phyloP scores from a whole-genome alignment of 768 basidiomycete genomes.

The Suillus variegatus region DNA sequence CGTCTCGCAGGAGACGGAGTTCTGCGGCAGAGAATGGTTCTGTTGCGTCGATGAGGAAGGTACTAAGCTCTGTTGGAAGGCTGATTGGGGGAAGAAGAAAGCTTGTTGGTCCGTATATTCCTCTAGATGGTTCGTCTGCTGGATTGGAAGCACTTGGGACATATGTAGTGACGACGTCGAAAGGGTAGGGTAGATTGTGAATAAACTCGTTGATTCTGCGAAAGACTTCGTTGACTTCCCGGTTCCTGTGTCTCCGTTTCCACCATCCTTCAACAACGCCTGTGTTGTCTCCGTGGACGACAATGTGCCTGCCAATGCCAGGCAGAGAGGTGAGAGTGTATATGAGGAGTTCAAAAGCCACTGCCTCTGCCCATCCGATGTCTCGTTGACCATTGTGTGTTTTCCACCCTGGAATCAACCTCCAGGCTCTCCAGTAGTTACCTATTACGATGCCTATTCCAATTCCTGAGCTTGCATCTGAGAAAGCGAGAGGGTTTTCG shows the following conservation, averaged over 20 bases:
- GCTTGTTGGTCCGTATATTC: background rate
- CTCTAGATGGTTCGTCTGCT: conserved; percentile 12
- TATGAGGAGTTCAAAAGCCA: too few species aligned
- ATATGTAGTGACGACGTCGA: conserved; percentile 12
- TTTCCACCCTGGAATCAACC: too few species aligned
- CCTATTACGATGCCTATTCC: too few species aligned
- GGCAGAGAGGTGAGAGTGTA: too few species aligned
- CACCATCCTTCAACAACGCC: conserved; percentile 41
- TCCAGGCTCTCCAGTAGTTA: too few species aligned
- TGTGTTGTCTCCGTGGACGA: conserved; percentile 26
- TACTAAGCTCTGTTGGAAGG: conserved; percentile 14
- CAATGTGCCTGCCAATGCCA: too few species aligned
- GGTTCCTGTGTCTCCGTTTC: conserved; percentile 33
- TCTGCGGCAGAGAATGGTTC: conserved; percentile 1
- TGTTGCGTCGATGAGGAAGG: conserved; percentile 7
- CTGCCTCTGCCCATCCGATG: too few species aligned
- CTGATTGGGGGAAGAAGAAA: conserved; percentile 18
- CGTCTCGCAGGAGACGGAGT: background rate
- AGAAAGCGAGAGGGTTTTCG: too few species aligned
- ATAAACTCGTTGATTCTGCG: conserved; percentile 19
- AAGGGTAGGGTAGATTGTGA: background rate
- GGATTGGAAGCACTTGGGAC: conserved; percentile 9
- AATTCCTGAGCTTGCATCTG: too few species aligned
- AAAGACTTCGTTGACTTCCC: conserved; percentile 29
- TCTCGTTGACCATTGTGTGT: too few species aligned